A percentile compares a stretch with the other conserved stretches of the same genome.
These are phyloP conservation scores for Abelmoschus esculentus DNA, from an alignment of 345 rosid genomes.

Conservation along the genomic window DNA sequence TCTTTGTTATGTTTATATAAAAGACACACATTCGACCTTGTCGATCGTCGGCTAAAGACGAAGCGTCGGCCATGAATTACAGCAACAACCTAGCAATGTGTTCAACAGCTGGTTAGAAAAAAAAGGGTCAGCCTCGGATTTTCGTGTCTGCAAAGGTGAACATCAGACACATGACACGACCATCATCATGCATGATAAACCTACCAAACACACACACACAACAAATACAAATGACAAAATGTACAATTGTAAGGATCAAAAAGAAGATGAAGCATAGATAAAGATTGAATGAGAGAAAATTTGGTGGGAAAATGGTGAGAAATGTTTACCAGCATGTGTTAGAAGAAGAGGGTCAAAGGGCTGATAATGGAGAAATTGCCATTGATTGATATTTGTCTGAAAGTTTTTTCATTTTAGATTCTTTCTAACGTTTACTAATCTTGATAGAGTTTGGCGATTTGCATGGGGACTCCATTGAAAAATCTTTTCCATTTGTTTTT, in stretches of 20 bases:
- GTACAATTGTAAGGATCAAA: not conserved
- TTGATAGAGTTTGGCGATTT: slow-evolving; percentile 11
- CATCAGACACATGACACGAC: not conserved
- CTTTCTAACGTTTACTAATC: not conserved
- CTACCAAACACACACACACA: too few relatives aligned
- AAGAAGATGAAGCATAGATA: not conserved
- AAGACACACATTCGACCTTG: not conserved
- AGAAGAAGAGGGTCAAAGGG: not conserved
- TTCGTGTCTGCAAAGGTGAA: not conserved
- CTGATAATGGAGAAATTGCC: not conserved
- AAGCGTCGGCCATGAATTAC: slow-evolving; percentile 8
- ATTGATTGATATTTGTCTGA: not conserved
- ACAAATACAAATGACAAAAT: not conserved
- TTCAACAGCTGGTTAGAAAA: not conserved
- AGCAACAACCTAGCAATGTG: not conserved
- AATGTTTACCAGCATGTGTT: slow-evolving; percentile 1
- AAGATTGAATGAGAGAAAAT: not conserved
- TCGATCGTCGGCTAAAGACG: not conserved
- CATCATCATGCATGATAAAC: not conserved
- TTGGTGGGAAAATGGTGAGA: not conserved
- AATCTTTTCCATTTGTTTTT: not conserved
- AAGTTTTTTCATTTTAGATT: not conserved
- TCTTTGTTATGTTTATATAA: not conserved
- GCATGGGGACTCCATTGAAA: slow-evolving; percentile 19
- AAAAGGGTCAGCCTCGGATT: not conserved